These are phyloP conservation scores for Diospyros lotus DNA, from an alignment of 148 eudicot genomes.

Conservation along the genomic window DNA sequence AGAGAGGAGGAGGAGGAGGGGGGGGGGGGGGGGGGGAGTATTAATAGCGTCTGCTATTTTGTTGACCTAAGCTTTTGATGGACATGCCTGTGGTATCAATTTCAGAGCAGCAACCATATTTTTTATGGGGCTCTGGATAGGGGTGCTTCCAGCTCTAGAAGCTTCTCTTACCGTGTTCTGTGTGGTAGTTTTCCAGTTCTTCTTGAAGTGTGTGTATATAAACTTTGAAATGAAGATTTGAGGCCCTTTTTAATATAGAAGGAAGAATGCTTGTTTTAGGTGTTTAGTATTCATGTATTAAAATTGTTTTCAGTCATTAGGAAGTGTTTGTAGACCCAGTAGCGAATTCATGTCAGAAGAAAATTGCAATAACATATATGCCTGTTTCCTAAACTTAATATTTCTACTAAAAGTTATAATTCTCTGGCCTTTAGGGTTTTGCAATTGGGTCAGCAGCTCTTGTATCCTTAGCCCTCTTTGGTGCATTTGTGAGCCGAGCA, in stretches of 20 bases:
- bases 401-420: not conserved
- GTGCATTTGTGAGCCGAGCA: constrained; percentile 90
- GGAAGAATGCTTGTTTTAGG: not conserved
- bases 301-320: not conserved
- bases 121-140: not conserved
- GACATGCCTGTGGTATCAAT: not conserved
- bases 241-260: not conserved
- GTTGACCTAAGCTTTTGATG: not conserved
- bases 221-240: not conserved
- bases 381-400: not conserved
- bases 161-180: not conserved
- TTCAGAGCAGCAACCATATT: not conserved
- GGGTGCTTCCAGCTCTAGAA: not conserved
- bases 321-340: not conserved
- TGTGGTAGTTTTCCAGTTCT: not conserved
- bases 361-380: not conserved
- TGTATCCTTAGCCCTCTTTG: constrained; percentile 84
- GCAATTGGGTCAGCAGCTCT: constrained; percentile 96
- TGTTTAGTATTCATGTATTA: not conserved
- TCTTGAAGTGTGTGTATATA: not conserved
- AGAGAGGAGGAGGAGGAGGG: not conserved
- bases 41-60: not conserved
- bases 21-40: not conserved
- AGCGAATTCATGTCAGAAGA: not conserved
- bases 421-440: constrained; percentile 50